Evolutionary conservation across 2,329 filamentous ascomycete species (phyloP).

Genomic region (Aspergillus bombycis): DNA sequence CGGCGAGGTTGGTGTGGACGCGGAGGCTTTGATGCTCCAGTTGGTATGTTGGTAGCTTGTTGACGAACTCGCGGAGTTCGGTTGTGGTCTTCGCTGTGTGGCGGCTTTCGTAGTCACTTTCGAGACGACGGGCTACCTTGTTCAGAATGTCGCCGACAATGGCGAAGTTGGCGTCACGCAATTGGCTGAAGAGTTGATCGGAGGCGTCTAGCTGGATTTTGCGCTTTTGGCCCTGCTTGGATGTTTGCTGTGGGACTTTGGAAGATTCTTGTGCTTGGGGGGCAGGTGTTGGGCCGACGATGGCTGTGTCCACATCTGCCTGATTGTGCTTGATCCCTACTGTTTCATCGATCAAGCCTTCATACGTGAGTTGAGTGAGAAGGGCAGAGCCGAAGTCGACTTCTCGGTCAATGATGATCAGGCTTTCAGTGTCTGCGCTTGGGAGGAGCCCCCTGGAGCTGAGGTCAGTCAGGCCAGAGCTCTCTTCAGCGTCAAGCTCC

Average conservation of each 20-base stretch:
- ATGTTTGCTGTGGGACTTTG: conserved; percentile 49
- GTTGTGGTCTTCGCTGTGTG: conserved; percentile 85
- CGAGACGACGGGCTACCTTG: conserved; percentile 83
- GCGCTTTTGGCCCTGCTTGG: conserved; percentile 72
- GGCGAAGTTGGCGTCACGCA: conserved; percentile 92
- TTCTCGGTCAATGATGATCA: conserved; percentile 94
- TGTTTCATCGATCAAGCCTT: conserved; percentile 91
- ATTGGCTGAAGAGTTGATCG: conserved; percentile 83
- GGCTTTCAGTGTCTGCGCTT: conserved; percentile 83
- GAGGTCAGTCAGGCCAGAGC: conserved; percentile 58
- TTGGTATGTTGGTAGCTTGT: conserved; percentile 87
- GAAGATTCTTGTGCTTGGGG: conserved; percentile 59
- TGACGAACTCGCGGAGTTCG: conserved; percentile 93
- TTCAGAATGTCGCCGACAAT: conserved; percentile 89
- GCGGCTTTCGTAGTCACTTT: conserved; percentile 84
- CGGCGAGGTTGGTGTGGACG: conserved; percentile 85
- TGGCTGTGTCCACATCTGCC: conserved; percentile 86
- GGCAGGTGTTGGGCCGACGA: conserved; percentile 71
- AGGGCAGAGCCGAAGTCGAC: conserved; percentile 91
- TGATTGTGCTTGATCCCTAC: conserved; percentile 92
- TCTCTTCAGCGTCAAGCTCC: conserved; percentile 81
- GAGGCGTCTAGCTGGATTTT: conserved; percentile 88
- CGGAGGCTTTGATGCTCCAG: conserved; percentile 92
- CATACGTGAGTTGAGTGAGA: conserved; percentile 93
- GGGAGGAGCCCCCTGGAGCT: conserved; percentile 71